These are phyloP conservation scores for Penicillium ucsense DNA, from an alignment of 495 filamentous ascomycete species.

Conservation along the genomic window DNA sequence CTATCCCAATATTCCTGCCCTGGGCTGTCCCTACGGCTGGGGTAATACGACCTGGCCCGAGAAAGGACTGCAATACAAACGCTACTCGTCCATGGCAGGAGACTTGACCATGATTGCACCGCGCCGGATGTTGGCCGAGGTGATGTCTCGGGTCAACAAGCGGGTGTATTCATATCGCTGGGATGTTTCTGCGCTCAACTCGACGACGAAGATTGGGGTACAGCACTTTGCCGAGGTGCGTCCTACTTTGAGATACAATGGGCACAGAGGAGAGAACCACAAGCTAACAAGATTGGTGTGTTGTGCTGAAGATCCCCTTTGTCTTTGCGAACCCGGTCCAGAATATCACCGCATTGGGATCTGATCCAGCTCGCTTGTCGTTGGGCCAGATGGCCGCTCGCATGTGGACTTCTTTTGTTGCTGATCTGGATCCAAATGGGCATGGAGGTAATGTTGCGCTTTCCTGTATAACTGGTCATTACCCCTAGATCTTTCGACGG, in stretches of 20 bases:
- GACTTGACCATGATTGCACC: constrained; percentile 47
- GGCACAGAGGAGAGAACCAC: too few relatives aligned
- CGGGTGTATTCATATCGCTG: constrained; percentile 50
- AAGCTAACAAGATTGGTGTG: background rate
- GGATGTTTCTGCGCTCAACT: constrained; percentile 26
- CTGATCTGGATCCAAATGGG: constrained; percentile 40
- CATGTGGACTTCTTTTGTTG: constrained; percentile 47
- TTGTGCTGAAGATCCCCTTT: constrained; percentile 21
- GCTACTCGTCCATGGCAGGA: constrained; percentile 42
- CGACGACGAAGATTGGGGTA: constrained; percentile 21
- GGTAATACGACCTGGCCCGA: constrained; percentile 34
- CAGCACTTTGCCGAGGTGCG: constrained; percentile 29
- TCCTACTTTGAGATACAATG: background rate
- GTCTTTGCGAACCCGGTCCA: constrained; percentile 44
- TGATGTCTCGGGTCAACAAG: constrained; percentile 32
- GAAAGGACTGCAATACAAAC: constrained; percentile 41
- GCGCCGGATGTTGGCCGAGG: constrained; percentile 40
- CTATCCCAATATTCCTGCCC: constrained; percentile 35
- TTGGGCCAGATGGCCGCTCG: constrained; percentile 35
- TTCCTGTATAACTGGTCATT: background rate
- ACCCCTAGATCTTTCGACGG: too few relatives aligned
- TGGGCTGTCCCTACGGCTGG: constrained; percentile 41
- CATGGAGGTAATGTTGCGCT: constrained; percentile 15
- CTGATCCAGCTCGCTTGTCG: constrained; percentile 20
- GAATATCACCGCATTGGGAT: constrained; percentile 20